Evolutionary conservation across 495 filamentous ascomycete genomes (phyloP).

Genomic region (Penicillium coprophilum): DNA sequence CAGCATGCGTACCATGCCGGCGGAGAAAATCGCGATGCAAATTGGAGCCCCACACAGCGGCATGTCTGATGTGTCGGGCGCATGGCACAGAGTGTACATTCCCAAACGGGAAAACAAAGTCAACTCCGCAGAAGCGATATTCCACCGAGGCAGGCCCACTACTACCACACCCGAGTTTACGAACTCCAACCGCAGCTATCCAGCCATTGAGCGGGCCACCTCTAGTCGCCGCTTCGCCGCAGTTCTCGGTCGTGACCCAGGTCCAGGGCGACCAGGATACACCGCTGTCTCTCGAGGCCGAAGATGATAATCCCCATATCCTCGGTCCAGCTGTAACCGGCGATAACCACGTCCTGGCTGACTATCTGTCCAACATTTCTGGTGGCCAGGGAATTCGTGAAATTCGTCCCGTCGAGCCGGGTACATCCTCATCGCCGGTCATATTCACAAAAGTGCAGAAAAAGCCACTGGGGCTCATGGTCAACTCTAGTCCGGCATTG

Average conservation of each 20-base stretch:
- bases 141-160: background rate
- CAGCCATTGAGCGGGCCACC: background rate
- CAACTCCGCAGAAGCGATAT: slow-evolving; percentile 2
- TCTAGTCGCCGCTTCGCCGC: background rate
- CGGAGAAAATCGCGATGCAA: slow-evolving; percentile 15
- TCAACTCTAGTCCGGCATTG: slow-evolving; percentile 14
- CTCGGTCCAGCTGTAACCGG: slow-evolving; percentile 12
- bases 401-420: slow-evolving; percentile 11
- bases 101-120: slow-evolving; percentile 1
- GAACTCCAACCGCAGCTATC: background rate
- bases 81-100: slow-evolving; percentile 14
- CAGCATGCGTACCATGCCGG: slow-evolving; percentile 9
- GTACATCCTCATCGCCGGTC: slow-evolving; percentile 9
- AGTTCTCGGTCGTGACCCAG: background rate
- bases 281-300: slow-evolving; percentile 11
- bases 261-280: slow-evolving; percentile 7
- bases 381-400: slow-evolving; percentile 14
- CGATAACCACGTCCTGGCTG: slow-evolving; percentile 11
- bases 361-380: slow-evolving; percentile 12
- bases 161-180: background rate
- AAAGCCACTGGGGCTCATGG: slow-evolving; percentile 12
- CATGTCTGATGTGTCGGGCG: slow-evolving; percentile 13
- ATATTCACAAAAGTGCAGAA: slow-evolving; percentile 17
- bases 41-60: slow-evolving; percentile 7
- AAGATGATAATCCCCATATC: slow-evolving; percentile 13